Evolutionary conservation across 2,329 filamentous ascomycete genomes (phyloP).

Genomic region (Claviceps humidiphila): DNA sequence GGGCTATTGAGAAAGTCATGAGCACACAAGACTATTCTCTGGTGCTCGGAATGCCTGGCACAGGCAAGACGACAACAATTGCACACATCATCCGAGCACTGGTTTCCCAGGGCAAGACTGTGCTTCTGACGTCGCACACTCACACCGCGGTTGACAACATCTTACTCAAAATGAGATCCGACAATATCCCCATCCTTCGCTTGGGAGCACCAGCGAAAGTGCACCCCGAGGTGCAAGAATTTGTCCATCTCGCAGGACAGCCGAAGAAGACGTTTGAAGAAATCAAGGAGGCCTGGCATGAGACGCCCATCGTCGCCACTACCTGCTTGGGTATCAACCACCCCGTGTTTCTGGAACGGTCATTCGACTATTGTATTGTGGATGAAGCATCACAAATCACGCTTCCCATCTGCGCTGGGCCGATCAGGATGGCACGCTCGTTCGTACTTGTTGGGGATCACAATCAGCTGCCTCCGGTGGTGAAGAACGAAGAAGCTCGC

Average conservation of each 20-base stretch:
- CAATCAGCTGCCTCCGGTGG: conserved; percentile 86
- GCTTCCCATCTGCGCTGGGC: conserved; percentile 82
- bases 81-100: conserved; percentile 91
- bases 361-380: conserved; percentile 96
- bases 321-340: conserved; percentile 91
- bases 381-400: conserved; percentile 98
- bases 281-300: conserved; percentile 71
- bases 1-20: conserved; percentile 89
- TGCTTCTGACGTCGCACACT: conserved; percentile 88
- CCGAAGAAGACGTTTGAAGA: conserved; percentile 70
- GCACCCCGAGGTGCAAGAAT: conserved; percentile 74
- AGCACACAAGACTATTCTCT: conserved; percentile 88
- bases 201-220: conserved; percentile 76
- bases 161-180: conserved; percentile 72
- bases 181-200: conserved; percentile 68
- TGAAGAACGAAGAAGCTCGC: conserved; percentile 80
- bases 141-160: conserved; percentile 98
- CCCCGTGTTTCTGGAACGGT: conserved; percentile 71
- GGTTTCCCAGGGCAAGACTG: conserved; percentile 78
- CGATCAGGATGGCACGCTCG: conserved; percentile 80
- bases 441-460: conserved; percentile 96
- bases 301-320: conserved; percentile 80
- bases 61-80: conserved; percentile 96
- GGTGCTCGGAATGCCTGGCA: conserved; percentile 97
- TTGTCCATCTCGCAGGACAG: conserved; percentile 64